phyloP scores from a whole-genome alignment of 106 monocot species.

The Acorus gramineus region DNA sequence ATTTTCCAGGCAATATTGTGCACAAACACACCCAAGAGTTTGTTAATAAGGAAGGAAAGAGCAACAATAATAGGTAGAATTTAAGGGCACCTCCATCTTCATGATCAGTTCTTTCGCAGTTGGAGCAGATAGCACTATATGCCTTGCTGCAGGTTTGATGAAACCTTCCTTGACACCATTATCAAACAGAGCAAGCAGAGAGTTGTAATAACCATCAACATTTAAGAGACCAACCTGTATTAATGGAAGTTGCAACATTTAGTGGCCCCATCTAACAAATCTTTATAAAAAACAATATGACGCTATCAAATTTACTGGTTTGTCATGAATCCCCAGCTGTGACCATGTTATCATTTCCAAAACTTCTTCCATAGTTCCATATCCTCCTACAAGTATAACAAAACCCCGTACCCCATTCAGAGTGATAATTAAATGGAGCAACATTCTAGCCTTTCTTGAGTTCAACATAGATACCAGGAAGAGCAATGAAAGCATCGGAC shows the following conservation, averaged over 20 bases:
- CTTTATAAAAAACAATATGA: too few relatives aligned
- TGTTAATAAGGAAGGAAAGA: too few relatives aligned
- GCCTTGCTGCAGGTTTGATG: slow-evolving; percentile 56
- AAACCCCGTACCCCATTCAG: too few relatives aligned
- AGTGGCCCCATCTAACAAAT: not conserved
- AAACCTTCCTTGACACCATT: slow-evolving; percentile 86
- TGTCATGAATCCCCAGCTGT: slow-evolving; percentile 91
- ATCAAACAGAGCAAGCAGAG: slow-evolving; percentile 80
- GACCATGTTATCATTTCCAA: slow-evolving; percentile 98
- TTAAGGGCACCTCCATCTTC: slow-evolving; percentile 70
- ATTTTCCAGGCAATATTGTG: too few relatives aligned
- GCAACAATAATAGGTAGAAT: too few relatives aligned
- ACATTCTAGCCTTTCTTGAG: too few relatives aligned
- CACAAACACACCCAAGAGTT: too few relatives aligned
- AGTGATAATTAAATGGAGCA: too few relatives aligned
- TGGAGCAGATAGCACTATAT: slow-evolving; percentile 75
- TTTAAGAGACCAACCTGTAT: slow-evolving; percentile 77
- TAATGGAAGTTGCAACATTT: slow-evolving; percentile 5
- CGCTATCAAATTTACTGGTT: slow-evolving; percentile 44
- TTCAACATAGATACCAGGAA: too few relatives aligned
- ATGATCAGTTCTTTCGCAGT: slow-evolving; percentile 60
- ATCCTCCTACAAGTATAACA: slow-evolving; percentile 42
- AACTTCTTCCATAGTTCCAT: slow-evolving; percentile 95
- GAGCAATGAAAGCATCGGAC: too few relatives aligned
- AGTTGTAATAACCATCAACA: slow-evolving; percentile 88